Evolutionary conservation across 2,329 filamentous ascomycete genomes (phyloP).

Genomic region (Apiospora saccharicola): DNA sequence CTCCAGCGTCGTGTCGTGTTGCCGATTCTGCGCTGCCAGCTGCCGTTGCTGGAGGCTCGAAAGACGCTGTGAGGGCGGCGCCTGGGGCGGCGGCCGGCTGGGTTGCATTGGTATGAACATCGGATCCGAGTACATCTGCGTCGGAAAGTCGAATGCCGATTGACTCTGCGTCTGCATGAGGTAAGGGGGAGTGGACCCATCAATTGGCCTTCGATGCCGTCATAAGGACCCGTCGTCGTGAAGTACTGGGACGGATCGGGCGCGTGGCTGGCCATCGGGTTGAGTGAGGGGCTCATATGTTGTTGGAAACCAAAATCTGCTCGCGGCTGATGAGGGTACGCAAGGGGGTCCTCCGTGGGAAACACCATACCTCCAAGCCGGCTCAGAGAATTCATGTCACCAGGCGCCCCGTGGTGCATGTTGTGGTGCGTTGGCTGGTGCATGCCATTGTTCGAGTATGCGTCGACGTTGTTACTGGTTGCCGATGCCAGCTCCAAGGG

Average conservation of each 20-base stretch:
- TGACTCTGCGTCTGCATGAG: conserved; percentile 63
- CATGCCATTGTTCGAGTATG: conserved; percentile 4
- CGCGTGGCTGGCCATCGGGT: conserved; percentile 3
- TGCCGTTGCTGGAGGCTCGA: conserved; percentile 34
- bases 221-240: conserved; percentile 51
- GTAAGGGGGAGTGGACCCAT: conserved; percentile 75
- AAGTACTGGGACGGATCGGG: conserved; percentile 36
- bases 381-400: conserved; percentile 44
- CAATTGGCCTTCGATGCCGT: conserved; percentile 77
- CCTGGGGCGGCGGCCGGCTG: conserved; percentile 41
- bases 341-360: conserved; percentile 78
- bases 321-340: conserved; percentile 79
- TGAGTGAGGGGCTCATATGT: conserved; percentile 18
- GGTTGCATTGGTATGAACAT: conserved; percentile 51
- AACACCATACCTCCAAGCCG: conserved; percentile 72
- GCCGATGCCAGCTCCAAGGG: conserved; percentile 26
- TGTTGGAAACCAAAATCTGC: conserved; percentile 60
- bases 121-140: conserved; percentile 53
- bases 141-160: conserved; percentile 51
- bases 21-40: conserved; percentile 32
- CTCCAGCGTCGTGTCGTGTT: conserved; percentile 28
- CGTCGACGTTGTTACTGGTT: conserved; percentile 1
- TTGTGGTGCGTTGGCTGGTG: conserved; percentile 19
- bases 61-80: conserved; percentile 32
- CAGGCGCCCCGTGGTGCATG: conserved; percentile 34